These are phyloP conservation scores for Pinguiococcus pyrenoidosus DNA, from an alignment of 108 stramenopile genomes.

Conservation along the genomic window DNA sequence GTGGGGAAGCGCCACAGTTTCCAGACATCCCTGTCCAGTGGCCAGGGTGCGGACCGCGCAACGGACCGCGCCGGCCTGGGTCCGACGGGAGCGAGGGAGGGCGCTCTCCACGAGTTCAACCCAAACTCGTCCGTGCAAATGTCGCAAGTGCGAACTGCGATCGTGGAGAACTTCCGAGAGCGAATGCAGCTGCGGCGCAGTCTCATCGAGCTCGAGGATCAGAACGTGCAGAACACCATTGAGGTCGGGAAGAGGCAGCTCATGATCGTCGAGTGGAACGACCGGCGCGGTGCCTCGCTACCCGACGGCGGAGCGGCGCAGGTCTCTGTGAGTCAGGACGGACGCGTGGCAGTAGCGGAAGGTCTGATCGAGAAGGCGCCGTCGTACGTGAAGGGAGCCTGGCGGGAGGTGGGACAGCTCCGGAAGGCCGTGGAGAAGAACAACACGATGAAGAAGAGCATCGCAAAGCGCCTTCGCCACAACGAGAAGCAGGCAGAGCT, in stretches of 20 bases:
- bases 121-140: too few relatives aligned
- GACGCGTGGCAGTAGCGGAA: too few relatives aligned
- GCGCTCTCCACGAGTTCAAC: too few relatives aligned
- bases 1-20: too few relatives aligned
- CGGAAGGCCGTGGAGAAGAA: conserved; percentile 39
- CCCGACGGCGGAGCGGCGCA: too few relatives aligned
- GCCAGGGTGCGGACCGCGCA: too few relatives aligned
- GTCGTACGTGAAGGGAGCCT: conserved; percentile 20
- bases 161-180: conserved; percentile 46
- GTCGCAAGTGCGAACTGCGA: conserved; percentile 21
- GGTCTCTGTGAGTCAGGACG: too few relatives aligned
- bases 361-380: too few relatives aligned
- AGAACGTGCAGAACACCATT: conserved; percentile 42
- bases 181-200: conserved; percentile 48
- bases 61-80: too few relatives aligned
- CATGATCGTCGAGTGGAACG: conserved; percentile 34
- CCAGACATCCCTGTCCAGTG: too few relatives aligned
- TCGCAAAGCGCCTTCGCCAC: conserved; percentile 27
- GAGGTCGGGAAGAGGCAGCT: conserved; percentile 39
- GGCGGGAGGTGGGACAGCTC: conserved; percentile 35
- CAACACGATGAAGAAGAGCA: conserved; percentile 29
- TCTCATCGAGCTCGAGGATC: conserved; percentile 45
- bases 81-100: too few relatives aligned
- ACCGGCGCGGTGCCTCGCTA: too few relatives aligned
- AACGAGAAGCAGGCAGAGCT: conserved; percentile 37